Evolutionary conservation across 192 early-diverging fungal genomes (phyloP), one percentile per base, ranked within the genome.

Genomic region (Backusella australiensis): DNA sequence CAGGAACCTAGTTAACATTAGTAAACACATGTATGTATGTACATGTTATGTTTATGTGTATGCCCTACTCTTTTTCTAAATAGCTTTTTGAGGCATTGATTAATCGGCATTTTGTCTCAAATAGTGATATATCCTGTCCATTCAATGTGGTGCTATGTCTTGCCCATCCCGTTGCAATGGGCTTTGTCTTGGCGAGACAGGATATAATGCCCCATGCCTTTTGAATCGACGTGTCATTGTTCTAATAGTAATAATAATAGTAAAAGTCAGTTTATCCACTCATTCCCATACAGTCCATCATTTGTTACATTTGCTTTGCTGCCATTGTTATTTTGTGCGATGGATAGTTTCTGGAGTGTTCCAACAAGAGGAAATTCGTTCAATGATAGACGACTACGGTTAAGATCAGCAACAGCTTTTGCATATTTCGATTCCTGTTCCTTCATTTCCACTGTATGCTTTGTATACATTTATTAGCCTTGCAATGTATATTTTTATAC

Each of bases 51-150:
- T 34, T 0, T 66, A 36, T 65, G 17, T 49, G 59, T 15, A 29
- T 29, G 8, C 69, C 77, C 69, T 73, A 74, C 77, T 75, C 49
- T 34, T 69, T 59, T 21, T 79, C 78, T 17, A 79, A 44, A 59
- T 74, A 79, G 1, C 4, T 26, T 56, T 46, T 59, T 14, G 78
- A 74, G 2, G 46, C n/a, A 11, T 44, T 21, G 15, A 77, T 72
- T 44, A 77, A 59, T 49, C 75, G 21, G 17, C 29, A 29, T 14
- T 21, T 71, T 26, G 41, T 15, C 34, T 49, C 42, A 34, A 44
- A 23, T 23, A 63, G 29, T 29, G 56, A 63, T 26, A 42, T 70
- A 29, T 36, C 38, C 3, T 70, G 35, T 15, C 17, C 12, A 36
- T 35, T 68, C 34, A 5, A 32, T 34, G 29, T 36, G n/a, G 29